Evolutionary conservation across 345 rosid species (phyloP).

Genomic region (Melaleuca alternifolia): DNA sequence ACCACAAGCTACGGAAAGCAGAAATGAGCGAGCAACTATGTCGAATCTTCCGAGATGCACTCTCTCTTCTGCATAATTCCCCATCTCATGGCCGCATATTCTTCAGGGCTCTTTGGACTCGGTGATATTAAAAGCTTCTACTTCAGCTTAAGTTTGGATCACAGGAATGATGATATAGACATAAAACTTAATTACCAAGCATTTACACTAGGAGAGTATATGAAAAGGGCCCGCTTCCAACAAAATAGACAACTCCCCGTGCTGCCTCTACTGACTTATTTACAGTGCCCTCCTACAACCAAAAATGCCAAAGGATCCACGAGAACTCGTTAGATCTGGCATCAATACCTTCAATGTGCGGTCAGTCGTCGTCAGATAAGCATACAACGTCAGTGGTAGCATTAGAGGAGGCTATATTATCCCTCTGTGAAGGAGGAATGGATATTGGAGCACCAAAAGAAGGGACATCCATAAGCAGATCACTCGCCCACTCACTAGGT

Average conservation of each 20-base stretch:
- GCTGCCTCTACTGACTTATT: background rate
- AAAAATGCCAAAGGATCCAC: background rate
- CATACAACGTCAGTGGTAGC: constrained; percentile 26
- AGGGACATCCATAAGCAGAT: constrained; percentile 3
- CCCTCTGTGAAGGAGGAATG: background rate
- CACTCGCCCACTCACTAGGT: constrained; percentile 1
- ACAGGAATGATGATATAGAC: background rate
- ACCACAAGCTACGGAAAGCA: background rate
- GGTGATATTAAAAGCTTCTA: background rate
- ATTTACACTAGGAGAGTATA: background rate
- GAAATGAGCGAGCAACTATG: background rate
- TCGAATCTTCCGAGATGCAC: background rate
- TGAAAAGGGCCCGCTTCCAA: background rate
- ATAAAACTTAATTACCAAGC: background rate
- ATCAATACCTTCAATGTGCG: background rate
- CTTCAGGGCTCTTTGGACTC: background rate
- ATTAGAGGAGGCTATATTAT: constrained; percentile 1
- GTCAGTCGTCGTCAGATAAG: constrained; percentile 47
- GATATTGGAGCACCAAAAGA: background rate
- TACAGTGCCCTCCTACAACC: background rate
- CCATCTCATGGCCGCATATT: background rate
- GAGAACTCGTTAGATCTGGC: background rate
- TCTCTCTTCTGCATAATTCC: background rate
- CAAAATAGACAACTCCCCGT: background rate
- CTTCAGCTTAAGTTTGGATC: background rate